Base-by-base conservation (phyloP, 2,329 filamentous ascomycete genomes). In the Endocalyx cinctus region DNA sequence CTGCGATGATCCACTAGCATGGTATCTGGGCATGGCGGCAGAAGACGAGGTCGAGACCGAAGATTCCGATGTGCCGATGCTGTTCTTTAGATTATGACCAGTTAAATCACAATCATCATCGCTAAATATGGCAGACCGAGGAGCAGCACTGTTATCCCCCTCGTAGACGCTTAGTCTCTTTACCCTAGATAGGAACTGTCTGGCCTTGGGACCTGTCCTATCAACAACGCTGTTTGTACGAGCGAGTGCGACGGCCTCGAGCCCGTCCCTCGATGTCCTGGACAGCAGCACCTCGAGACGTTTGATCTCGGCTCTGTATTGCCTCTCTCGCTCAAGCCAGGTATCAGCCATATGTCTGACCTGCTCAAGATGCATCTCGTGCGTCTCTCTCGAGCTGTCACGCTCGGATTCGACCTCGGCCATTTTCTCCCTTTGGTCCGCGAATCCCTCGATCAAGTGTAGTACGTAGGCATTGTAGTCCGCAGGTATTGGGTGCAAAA, bases 171-270 rank as follows among this genome's bases (percentile, higher is more conserved):
- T 49, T 6, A 60, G 32, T 17, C 44, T 34, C 31, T 55, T 49
- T 17, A 66, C 29, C 26, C 39, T 52, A 11, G 51, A 52, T 18
- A 52, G 45, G 31, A 65, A 57, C 10, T 51, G 34, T 31, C 45
- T 54, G 11, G 51, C 50, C 17, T 51, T 50, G 17, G 40, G 38
- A 8, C 42, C 38, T 29, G 54, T 59, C 20, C 67, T 51, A 36
- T 66, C 58, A 14, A 70, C 47, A 14, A 70, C 42, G 26, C 64
- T 70, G 11, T 57, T 57, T 5, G 61, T 57, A 27, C 67, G 58
- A 10, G 64, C 65, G 16, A 70, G 38, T 1, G 60, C 51, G 3
- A 71, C 67, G n/a, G 62, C 61, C 35, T 63, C 64, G 19, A 70
- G 50, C 4, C 66, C 64, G 17, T 60, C 55, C 13, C 44, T 51